These are phyloP conservation scores for Ceratocystis diversiconidia DNA, from an alignment of 2,329 filamentous ascomycete species.

Conservation along the genomic window DNA sequence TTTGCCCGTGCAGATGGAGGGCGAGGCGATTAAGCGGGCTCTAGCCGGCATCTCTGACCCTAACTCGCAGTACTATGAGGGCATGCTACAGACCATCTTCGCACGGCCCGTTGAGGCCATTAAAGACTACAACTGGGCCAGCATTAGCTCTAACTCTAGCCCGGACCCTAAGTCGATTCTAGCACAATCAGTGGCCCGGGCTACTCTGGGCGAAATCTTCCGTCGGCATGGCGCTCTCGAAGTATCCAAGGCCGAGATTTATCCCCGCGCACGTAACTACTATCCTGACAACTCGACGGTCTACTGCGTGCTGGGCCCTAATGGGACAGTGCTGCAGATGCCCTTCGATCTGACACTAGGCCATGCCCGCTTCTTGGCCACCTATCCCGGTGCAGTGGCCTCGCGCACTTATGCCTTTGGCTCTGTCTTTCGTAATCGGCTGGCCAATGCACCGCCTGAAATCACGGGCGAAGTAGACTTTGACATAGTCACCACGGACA, in stretches of 20 bases:
- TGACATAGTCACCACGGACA: conserved; percentile 77
- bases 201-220: conserved; percentile 64
- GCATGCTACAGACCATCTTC: conserved; percentile 78
- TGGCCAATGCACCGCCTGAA: conserved; percentile 65
- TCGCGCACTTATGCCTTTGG: conserved; percentile 79
- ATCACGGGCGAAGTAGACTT: conserved; percentile 88
- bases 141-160: conserved; percentile 41
- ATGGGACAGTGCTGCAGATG: conserved; percentile 81
- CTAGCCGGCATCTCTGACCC: conserved; percentile 70
- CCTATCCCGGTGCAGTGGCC: conserved; percentile 44
- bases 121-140: conserved; percentile 69
- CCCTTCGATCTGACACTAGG: conserved; percentile 87
- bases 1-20: conserved; percentile 81
- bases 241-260: conserved; percentile 56
- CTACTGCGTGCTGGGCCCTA: conserved; percentile 66
- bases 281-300: conserved; percentile 41
- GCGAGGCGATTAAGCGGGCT: conserved; percentile 74
- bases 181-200: conserved; percentile 58
- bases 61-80: conserved; percentile 74
- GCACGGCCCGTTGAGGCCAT: conserved; percentile 59
- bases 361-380: conserved; percentile 70
- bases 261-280: conserved; percentile 74
- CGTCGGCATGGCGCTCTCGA: conserved; percentile 81
- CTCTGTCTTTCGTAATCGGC: conserved; percentile 67
- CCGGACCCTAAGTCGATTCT: conserved; percentile 43